A percentile compares a stretch with the other conserved stretches of the same genome.
These are phyloP conservation scores for Fusarium devonianum DNA, from an alignment of 2,329 filamentous ascomycete species.

Conservation along the genomic window DNA sequence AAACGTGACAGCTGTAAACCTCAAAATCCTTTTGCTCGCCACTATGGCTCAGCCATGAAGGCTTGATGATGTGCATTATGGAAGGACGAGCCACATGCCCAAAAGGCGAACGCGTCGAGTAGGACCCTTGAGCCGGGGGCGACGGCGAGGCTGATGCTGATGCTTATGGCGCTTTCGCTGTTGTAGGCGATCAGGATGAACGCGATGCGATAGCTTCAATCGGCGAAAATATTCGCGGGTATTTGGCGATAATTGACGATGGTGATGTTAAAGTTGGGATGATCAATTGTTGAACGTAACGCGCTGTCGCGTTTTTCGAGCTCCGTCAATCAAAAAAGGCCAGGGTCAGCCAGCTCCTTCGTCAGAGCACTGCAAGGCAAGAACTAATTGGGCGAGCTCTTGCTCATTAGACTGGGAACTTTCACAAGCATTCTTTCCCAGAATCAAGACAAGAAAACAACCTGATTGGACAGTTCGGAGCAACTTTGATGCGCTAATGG, in stretches of 20 bases:
- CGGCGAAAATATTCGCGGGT: neutral
- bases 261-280: constrained; percentile 16
- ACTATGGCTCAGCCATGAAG: constrained; percentile 93
- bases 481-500: constrained; percentile 27
- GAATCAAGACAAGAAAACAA: neutral
- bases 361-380: constrained; percentile 1
- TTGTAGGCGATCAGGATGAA: constrained; percentile 3
- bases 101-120: constrained; percentile 11
- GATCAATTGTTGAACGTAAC: constrained; percentile 24
- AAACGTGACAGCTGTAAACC: constrained; percentile 97
- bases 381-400: constrained; percentile 6
- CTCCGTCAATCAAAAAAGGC: constrained; percentile 27
- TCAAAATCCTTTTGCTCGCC: constrained; percentile 98
- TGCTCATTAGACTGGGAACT: constrained; percentile 1
- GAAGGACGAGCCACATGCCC: constrained; percentile 36
- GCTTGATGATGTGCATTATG: constrained; percentile 87
- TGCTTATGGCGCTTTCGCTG: neutral
- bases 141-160: constrained; percentile 1
- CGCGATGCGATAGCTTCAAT: constrained; percentile 5
- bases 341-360: constrained; percentile 27
- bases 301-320: constrained; percentile 37
- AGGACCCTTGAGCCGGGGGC: constrained; percentile 4
- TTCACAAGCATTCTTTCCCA: neutral
- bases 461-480: constrained; percentile 21
- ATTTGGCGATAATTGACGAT: constrained; percentile 9